Conservation (phyloP, 441 rosid species). For the Arabidopsis lyrata region DNA sequence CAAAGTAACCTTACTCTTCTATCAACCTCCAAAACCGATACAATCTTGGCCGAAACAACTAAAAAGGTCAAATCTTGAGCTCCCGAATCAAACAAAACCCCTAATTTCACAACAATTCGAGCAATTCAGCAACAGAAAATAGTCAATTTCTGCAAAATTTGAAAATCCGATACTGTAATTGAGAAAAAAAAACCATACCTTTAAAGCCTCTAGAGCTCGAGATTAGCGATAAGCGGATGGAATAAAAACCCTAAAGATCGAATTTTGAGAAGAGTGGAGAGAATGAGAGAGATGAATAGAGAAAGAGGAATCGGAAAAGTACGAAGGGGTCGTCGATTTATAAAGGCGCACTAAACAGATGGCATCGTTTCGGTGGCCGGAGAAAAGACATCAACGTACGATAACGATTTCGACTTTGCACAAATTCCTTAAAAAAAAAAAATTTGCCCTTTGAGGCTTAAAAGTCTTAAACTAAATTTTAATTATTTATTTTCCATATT, state of each 20-base stretch:
- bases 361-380: constrained; percentile 31
- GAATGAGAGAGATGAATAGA: neutral
- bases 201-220: neutral
- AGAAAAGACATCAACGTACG: constrained; percentile 39
- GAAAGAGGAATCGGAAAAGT: neutral
- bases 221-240: neutral
- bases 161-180: neutral
- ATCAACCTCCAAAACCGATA: neutral
- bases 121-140: neutral
- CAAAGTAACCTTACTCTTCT: constrained; percentile 2
- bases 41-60: neutral
- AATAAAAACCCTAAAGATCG: constrained; percentile 29
- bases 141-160: neutral
- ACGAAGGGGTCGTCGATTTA: constrained; percentile 22
- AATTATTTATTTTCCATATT: neutral
- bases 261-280: constrained; percentile 11
- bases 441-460: too few species aligned
- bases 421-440: neutral
- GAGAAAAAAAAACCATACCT: constrained; percentile 7
- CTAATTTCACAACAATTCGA: constrained; percentile 20
- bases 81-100: neutral
- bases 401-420: constrained; percentile 39
- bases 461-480: neutral
- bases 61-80: neutral
- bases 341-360: constrained; percentile 28